Evolutionary conservation across 352 stramenopile species (phyloP).

Genomic region (Globisporangium orthogonon): DNA sequence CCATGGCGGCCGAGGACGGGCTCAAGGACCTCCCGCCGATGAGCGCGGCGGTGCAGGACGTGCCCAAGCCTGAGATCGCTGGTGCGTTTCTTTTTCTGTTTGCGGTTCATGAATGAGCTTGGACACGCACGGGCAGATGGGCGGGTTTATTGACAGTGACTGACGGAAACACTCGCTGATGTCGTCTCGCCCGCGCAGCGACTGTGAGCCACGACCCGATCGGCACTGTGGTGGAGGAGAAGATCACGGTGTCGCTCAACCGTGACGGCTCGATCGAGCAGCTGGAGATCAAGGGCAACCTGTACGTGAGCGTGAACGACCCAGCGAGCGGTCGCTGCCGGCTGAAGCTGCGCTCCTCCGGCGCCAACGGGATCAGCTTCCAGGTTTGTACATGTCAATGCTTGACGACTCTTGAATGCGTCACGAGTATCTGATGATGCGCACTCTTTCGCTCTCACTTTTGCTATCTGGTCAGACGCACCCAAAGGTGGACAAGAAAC

Average conservation of each 20-base stretch:
- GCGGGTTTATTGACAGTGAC: not conserved
- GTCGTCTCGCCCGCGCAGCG: slow-evolving; percentile 8
- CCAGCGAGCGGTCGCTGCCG: slow-evolving; percentile 57
- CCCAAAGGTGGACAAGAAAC: slow-evolving; percentile 84
- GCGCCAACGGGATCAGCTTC: slow-evolving; percentile 69
- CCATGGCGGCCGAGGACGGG: slow-evolving; percentile 81
- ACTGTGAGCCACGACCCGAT: slow-evolving; percentile 79
- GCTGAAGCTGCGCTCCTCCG: slow-evolving; percentile 64
- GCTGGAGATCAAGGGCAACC: slow-evolving; percentile 81
- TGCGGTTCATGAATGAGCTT: not conserved
- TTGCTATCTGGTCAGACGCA: slow-evolving; percentile 36
- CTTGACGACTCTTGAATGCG: too few relatives aligned
- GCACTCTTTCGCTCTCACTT: too few relatives aligned
- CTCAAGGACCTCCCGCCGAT: slow-evolving; percentile 84
- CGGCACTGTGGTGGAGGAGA: slow-evolving; percentile 79
- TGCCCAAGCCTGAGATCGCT: slow-evolving; percentile 51
- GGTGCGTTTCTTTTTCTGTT: slow-evolving; percentile 2
- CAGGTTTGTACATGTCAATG: slow-evolving; percentile 22
- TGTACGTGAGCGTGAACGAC: slow-evolving; percentile 84
- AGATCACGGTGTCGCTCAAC: slow-evolving; percentile 80
- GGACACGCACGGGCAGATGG: too few relatives aligned
- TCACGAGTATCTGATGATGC: too few relatives aligned
- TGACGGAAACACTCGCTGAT: not conserved
- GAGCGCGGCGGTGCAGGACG: slow-evolving; percentile 54
- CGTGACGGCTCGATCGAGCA: slow-evolving; percentile 80